Conservation (phyloP, 371 early-diverging fungal genomes). For the Zychaea mexicana region DNA sequence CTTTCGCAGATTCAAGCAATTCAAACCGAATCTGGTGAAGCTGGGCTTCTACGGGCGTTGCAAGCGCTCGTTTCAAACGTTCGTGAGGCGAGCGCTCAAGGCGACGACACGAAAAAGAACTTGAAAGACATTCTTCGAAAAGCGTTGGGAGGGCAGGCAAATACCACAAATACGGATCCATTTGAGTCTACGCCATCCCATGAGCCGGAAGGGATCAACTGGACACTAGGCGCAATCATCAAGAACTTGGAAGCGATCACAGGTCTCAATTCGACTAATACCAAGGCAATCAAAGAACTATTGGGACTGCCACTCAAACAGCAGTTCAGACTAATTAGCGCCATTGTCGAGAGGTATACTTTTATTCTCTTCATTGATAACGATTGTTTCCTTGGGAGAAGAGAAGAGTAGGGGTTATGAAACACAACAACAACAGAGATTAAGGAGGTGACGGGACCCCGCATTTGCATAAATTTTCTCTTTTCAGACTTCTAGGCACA, state of each 20-base stretch:
- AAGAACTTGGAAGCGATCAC: slow-evolving; percentile 32
- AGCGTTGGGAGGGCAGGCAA: neutral
- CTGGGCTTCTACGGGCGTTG: slow-evolving; percentile 17
- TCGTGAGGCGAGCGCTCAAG: neutral
- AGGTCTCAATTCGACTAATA: slow-evolving; percentile 23
- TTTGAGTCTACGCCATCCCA: slow-evolving; percentile 14
- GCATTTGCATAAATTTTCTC: neutral
- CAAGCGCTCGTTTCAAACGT: slow-evolving; percentile 10
- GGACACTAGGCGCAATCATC: slow-evolving; percentile 35
- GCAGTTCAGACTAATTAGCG: slow-evolving; percentile 25
- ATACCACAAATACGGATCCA: neutral
- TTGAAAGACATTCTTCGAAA: slow-evolving; percentile 3
- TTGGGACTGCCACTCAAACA: slow-evolving; percentile 28
- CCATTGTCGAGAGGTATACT: slow-evolving; percentile 37
- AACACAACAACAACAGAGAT: too few relatives aligned
- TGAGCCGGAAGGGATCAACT: slow-evolving; percentile 24
- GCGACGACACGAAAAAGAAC: slow-evolving; percentile 6
- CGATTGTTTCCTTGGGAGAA: neutral
- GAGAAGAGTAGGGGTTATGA: neutral
- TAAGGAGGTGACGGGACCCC: too few relatives aligned
- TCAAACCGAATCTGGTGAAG: slow-evolving; percentile 19
- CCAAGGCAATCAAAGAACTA: slow-evolving; percentile 35
- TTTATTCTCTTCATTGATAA: neutral
- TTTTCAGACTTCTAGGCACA: slow-evolving; percentile 31
- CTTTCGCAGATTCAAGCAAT: slow-evolving; percentile 13